Evolutionary conservation across 2,329 filamentous ascomycete species (phyloP).

Genomic region (Botrytis byssoidea): DNA sequence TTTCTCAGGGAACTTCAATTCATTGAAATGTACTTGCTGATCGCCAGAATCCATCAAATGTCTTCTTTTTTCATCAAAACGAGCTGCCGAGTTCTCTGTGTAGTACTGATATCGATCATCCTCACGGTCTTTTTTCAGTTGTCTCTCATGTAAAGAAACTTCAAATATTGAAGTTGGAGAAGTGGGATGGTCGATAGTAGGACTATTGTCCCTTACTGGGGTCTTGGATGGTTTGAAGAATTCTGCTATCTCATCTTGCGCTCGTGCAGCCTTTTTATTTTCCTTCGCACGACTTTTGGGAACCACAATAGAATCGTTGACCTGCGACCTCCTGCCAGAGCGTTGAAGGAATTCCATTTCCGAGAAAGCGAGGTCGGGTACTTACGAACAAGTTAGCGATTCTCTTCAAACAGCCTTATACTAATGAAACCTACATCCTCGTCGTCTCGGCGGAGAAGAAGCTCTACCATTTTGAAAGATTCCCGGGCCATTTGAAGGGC

Average conservation of each 20-base stretch:
- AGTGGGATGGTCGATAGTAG: conserved; percentile 15
- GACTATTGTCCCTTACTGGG: conserved; percentile 23
- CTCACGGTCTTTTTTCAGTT: not conserved
- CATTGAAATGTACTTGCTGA: not conserved
- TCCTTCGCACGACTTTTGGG: conserved; percentile 34
- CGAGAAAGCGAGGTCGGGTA: conserved; percentile 53
- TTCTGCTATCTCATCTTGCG: conserved; percentile 34
- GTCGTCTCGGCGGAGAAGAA: conserved; percentile 39
- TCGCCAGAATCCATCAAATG: not conserved
- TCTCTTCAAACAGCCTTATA: not conserved
- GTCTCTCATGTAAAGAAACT: conserved; percentile 11
- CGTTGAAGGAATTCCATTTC: conserved; percentile 48
- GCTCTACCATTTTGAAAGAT: conserved; percentile 48
- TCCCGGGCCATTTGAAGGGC: conserved; percentile 42
- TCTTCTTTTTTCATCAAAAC: not conserved
- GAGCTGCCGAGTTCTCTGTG: not conserved
- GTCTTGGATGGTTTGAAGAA: conserved; percentile 34
- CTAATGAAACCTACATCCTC: conserved; percentile 41
- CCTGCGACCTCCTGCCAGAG: conserved; percentile 24
- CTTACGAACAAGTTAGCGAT: conserved; percentile 38
- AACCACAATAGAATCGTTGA: conserved; percentile 34
- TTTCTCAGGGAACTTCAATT: not conserved
- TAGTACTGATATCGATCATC: not conserved
- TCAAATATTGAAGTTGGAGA: conserved; percentile 2
- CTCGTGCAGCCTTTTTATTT: conserved; percentile 26